phyloP scores from a whole-genome alignment of 2,329 filamentous ascomycete species.

The Xylaria sp. region DNA sequence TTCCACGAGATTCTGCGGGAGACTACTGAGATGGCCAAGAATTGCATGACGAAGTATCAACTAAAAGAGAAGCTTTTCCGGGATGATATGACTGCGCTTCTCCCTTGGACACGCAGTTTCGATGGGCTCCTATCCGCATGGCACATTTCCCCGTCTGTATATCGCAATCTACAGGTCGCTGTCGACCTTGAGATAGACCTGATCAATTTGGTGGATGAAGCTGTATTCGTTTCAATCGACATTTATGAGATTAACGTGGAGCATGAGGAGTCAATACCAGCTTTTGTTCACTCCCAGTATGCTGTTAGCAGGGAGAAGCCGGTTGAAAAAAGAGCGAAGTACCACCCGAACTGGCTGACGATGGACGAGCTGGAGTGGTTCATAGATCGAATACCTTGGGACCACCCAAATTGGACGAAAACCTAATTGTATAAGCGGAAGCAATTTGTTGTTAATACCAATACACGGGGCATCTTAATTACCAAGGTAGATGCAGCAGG shows the following conservation, averaged over 20 bases:
- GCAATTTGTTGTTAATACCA: too few species aligned
- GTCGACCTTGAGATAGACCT: constrained; percentile 17
- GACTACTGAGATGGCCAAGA: not conserved
- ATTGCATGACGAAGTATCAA: constrained; percentile 26
- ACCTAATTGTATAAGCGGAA: too few species aligned
- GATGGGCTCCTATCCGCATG: constrained; percentile 21
- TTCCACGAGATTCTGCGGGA: constrained; percentile 15
- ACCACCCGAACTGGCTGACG: constrained; percentile 9
- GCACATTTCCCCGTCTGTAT: not conserved
- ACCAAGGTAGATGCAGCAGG: too few species aligned
- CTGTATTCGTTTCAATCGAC: constrained; percentile 28
- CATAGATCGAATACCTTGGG: constrained; percentile 19
- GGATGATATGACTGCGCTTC: not conserved
- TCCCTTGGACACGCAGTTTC: not conserved
- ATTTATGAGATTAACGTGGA: constrained; percentile 13
- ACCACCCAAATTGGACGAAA: not conserved
- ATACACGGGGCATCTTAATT: too few species aligned
- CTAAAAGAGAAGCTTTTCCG: constrained; percentile 18
- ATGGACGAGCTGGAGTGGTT: constrained; percentile 30
- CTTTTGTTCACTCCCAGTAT: constrained; percentile 8
- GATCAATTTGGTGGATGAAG: constrained; percentile 17
- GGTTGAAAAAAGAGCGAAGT: not conserved
- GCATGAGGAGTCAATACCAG: not conserved
- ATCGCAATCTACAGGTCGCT: constrained; percentile 16
- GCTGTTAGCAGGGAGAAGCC: not conserved